These are phyloP conservation scores for Pascua sp. DNA, from an alignment of 1,284 basidiomycete species.

Conservation along the genomic window DNA sequence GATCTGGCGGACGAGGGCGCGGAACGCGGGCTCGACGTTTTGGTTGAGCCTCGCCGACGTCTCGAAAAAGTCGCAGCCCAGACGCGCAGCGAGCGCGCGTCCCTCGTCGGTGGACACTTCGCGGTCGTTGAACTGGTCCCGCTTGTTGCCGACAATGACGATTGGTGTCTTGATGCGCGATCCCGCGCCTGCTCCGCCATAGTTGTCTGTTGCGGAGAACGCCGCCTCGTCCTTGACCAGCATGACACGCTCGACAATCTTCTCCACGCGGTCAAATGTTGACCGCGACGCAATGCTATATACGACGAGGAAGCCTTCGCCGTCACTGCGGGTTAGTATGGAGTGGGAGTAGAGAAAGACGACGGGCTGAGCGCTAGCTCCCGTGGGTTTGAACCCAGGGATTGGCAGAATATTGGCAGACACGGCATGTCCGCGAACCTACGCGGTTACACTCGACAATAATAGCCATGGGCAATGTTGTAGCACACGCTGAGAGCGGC, in stretches of 20 bases:
- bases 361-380: neutral
- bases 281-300: conserved; percentile 95
- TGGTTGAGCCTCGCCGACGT: conserved; percentile 92
- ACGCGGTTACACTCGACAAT: no score
- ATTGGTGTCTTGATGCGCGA: conserved; percentile 35
- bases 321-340: conserved; percentile 63
- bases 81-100: conserved; percentile 71
- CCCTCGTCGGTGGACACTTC: conserved; percentile 89
- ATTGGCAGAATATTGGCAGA: no score
- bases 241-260: conserved; percentile 91
- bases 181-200: neutral
- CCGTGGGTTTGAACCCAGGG: no score
- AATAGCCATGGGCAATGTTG: no score
- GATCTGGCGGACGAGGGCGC: conserved; percentile 81
- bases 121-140: conserved; percentile 70
- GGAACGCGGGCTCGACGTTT: conserved; percentile 93
- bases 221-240: conserved; percentile 82
- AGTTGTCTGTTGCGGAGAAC: conserved; percentile 41
- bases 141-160: conserved; percentile 90
- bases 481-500: no score
- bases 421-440: no score
- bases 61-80: conserved; percentile 94
- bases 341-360: neutral
- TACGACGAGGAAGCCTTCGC: conserved; percentile 97
- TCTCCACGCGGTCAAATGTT: conserved; percentile 89